Evolutionary conservation across 169 alveolate species (phyloP), one percentile per base, ranked within the genome.

Genomic region (Eimeria maxima): DNA sequence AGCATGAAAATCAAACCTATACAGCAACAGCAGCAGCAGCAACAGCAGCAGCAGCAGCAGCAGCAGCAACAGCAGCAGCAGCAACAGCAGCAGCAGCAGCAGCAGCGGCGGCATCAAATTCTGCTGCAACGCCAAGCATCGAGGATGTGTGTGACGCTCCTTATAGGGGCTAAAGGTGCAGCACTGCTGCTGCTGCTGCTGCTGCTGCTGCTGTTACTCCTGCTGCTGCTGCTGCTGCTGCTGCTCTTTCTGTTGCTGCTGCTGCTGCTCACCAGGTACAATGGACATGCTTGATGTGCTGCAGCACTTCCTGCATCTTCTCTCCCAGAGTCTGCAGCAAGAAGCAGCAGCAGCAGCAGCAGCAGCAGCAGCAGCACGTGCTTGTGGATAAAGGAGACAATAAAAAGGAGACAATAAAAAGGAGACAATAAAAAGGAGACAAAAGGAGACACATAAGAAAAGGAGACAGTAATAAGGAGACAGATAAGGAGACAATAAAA

Each of bases 1-100:
- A 38, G 95, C 96, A 97, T 99, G 99, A 90, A 99, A 99, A 94
- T 99, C 99, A 95, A 98, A 99, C 99, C 99, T 98, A 89, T 47
- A 50, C 57, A 50, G 18, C 57, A 50, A 7, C 57, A 5, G 11
- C 57, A n/a, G n/a, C n/a, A n/a, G n/a, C n/a, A n/a, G n/a, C n/a
- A n/a, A n/a, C n/a, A n/a, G n/a, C n/a, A n/a, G n/a, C n/a, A n/a
- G n/a, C n/a, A n/a, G n/a, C n/a, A n/a, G n/a, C n/a, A n/a, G 57
- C 5, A n/a, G 55, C 65, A 45, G 65, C 33, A 63, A n/a, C 57
- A 65, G 69, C 55, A 87, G 47, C 50, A 29, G 74, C 74, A 65
- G 20, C 20, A 5, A 65, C 47, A 3, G 53, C 45, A 73, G 83
- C 50, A n/a, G 44, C 83, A n/a, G 83, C 83, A 29, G 83, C 83